A percentile compares a stretch with the other conserved stretches of the same genome.
phyloP scores from a whole-genome alignment of 805 yeast species.

The Saccharomycodes ludwigii region DNA sequence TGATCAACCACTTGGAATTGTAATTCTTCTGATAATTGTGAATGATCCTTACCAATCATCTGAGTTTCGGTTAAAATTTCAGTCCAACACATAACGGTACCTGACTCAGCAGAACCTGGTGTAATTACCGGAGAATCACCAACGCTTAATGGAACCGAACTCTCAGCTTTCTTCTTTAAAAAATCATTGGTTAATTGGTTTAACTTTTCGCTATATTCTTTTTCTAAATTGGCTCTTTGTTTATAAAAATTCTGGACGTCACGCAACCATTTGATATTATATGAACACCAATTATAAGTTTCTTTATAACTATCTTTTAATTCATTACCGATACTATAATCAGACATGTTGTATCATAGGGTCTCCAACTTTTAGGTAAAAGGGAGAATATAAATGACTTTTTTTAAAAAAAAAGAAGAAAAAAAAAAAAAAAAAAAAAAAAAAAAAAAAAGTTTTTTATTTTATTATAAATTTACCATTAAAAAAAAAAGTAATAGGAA shows the following conservation, averaged over 20 bases:
- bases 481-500: too few relatives aligned
- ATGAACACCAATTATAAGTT: conserved; percentile 67
- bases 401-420: too few relatives aligned
- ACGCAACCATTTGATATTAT: conserved; percentile 59
- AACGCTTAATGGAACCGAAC: conserved; percentile 58
- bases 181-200: conserved; percentile 52
- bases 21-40: conserved; percentile 46
- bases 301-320: conserved; percentile 68
- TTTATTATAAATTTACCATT: too few relatives aligned
- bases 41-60: conserved; percentile 55
- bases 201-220: conserved; percentile 65
- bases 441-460: too few relatives aligned
- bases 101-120: conserved; percentile 89
- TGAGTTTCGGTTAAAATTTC: conserved; percentile 80
- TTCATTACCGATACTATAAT: conserved; percentile 65
- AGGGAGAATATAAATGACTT: too few relatives aligned
- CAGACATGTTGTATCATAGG: too few relatives aligned
- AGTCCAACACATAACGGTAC: conserved; percentile 81
- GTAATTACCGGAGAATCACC: conserved; percentile 87
- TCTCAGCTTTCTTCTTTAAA: conserved; percentile 63
- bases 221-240: conserved; percentile 72
- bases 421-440: too few relatives aligned
- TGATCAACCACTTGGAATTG: conserved; percentile 49
- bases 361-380: too few relatives aligned
- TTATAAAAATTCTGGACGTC: conserved; percentile 77